phyloP scores from a whole-genome alignment of 306 rosid species.

The Echinosophora koreensis region DNA sequence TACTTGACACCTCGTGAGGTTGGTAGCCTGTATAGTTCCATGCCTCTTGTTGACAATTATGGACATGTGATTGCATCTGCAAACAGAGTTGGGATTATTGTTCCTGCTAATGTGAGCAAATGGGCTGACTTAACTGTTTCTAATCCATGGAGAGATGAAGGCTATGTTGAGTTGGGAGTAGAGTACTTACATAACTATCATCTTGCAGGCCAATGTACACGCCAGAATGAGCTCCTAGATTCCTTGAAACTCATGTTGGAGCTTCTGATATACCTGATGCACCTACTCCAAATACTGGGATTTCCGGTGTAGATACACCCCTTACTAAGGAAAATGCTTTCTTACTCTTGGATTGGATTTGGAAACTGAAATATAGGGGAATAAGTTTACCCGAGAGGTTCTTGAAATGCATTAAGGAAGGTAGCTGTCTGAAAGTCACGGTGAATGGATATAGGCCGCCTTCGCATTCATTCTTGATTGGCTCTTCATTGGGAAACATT shows the following conservation, averaged over 20 bases:
- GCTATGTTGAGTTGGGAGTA: constrained; percentile 56
- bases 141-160: constrained; percentile 58
- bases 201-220: constrained; percentile 47
- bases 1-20: constrained; percentile 36
- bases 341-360: constrained; percentile 63
- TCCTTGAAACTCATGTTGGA: constrained; percentile 45
- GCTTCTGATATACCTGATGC: constrained; percentile 63
- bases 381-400: constrained; percentile 42
- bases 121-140: constrained; percentile 58
- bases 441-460: constrained; percentile 60
- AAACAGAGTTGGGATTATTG: constrained; percentile 41
- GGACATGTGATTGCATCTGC: constrained; percentile 26
- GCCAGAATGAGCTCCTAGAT: constrained; percentile 17
- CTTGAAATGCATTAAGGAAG: constrained; percentile 54
- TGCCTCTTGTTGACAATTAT: constrained; percentile 61
- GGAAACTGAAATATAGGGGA: background rate
- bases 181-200: constrained; percentile 32
- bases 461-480: constrained; percentile 54
- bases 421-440: constrained; percentile 58
- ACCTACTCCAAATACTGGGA: constrained; percentile 52
- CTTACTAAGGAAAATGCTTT: constrained; percentile 57
- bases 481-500: constrained; percentile 51
- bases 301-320: constrained; percentile 48
- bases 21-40: background rate
- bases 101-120: constrained; percentile 63